Base-by-base conservation (phyloP, 345 rosid genomes). In the Sisymbrium altissimum region DNA sequence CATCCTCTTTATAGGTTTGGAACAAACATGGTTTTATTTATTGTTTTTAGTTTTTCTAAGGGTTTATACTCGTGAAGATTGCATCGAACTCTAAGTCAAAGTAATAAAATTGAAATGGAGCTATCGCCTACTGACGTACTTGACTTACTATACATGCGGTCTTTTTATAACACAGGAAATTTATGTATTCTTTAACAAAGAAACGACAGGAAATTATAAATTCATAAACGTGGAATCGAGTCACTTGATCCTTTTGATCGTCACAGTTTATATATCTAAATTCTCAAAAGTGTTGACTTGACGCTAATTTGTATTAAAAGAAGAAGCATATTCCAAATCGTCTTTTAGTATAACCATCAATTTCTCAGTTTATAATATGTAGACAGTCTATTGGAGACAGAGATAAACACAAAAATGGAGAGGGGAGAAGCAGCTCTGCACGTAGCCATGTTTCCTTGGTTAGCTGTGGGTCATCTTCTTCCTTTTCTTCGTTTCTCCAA, bases 341-440 rank as follows among this genome's bases (percentile, higher is more conserved):
- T 48, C 54, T 18, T 48, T 48, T 49, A 21, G 55, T 10, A 10
- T 4, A 49, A 21, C 55, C 30, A 49, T 3, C 25, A 23, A 3
- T 23, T 23, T 23, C 25, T 23, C 25, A 23, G 25, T 23, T 48
- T 7, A 33, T 6, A 7, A 6, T 33, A 33, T 7, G 9, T 6
- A 48, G 29, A 49, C 13, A 9, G 13, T 49, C 4, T 49, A 19
- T 11, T 52, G 57, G 33, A 52, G 57, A 52, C 9, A 53, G 7
- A 69, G 73, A 79, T 14, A 82, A 79, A 50, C 18, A 27, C 7
- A 29, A 54, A 27, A 54, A 23, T 54, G 59, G 59, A 54, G 38
- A 54, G 4, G 36, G 12, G 36, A 54, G 36, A 54, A 54, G 6
- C 11, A 54, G 36, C 59, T 54, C 15, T 53, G 59, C 59, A 53